These are phyloP conservation scores for Candida hungchunana DNA, from an alignment of 805 yeast species.

Conservation along the genomic window DNA sequence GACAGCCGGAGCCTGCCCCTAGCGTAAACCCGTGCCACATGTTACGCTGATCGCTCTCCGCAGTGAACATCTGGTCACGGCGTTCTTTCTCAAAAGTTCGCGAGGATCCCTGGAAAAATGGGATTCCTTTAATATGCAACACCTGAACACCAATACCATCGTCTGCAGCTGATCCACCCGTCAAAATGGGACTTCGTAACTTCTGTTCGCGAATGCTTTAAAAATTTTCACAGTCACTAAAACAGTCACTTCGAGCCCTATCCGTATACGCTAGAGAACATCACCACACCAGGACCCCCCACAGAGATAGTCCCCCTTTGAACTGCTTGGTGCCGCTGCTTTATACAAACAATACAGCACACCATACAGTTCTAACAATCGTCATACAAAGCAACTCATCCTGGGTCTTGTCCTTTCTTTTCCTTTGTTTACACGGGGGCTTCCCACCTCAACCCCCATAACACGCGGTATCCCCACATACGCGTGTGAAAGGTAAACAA, in stretches of 20 bases:
- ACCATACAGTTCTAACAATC: neutral
- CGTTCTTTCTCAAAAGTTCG: slow-evolving; percentile 8
- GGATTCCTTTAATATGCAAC: neutral
- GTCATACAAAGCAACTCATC: neutral
- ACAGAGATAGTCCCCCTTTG: slow-evolving; percentile 4
- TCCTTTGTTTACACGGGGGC: neutral
- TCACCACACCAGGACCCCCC: slow-evolving; percentile 22
- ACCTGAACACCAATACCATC: neutral
- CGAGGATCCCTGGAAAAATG: slow-evolving; percentile 5
- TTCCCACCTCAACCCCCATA: neutral
- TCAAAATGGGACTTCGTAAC: slow-evolving; percentile 1
- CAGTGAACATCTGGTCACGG: slow-evolving; percentile 4
- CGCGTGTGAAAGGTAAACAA: slow-evolving; percentile 14
- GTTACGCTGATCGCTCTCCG: neutral
- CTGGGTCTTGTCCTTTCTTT: neutral
- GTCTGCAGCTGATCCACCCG: neutral
- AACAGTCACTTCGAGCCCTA: slow-evolving; percentile 24
- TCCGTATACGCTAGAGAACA: slow-evolving; percentile 16
- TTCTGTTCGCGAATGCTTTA: slow-evolving; percentile 3
- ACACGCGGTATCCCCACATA: slow-evolving; percentile 3
- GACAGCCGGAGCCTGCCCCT: neutral
- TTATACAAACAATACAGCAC: neutral
- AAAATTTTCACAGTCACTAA: slow-evolving; percentile 32
- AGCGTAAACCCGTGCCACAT: neutral
- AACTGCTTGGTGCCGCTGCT: neutral